A percentile compares a stretch with the other conserved stretches of the same genome.
Conservation (phyloP, 2,329 filamentous ascomycete genomes). For the Curvularia eragrostidis region DNA sequence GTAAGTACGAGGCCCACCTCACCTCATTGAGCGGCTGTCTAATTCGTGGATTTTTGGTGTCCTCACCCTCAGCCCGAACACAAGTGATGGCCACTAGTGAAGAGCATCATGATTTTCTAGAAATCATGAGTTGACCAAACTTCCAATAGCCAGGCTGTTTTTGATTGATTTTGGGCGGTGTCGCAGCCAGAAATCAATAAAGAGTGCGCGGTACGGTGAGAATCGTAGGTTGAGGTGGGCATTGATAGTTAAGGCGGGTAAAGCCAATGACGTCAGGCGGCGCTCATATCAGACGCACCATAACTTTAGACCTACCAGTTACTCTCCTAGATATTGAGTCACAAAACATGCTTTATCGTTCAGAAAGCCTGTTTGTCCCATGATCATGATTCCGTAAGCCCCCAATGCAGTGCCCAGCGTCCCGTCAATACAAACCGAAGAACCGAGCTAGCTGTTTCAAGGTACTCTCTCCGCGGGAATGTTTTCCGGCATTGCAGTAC, state of each 20-base stretch:
- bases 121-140: not conserved
- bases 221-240: not conserved
- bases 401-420: no score
- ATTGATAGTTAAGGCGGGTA: not conserved
- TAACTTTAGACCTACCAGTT: not conserved
- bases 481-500: not conserved
- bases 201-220: not conserved
- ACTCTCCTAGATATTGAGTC: not conserved
- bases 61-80: not conserved
- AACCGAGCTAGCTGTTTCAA: not conserved
- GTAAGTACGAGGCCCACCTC: not conserved
- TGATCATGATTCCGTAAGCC: not conserved
- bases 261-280: not conserved
- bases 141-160: not conserved
- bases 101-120: not conserved
- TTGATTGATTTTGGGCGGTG: not conserved
- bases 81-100: not conserved
- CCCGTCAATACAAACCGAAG: not conserved
- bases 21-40: not conserved
- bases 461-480: not conserved
- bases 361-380: not conserved
- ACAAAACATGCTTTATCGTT: not conserved
- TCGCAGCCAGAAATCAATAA: not conserved
- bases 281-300: not conserved
- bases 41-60: not conserved